phyloP scores from a whole-genome alignment of 306 rosid genomes.

The Glycine soja region DNA sequence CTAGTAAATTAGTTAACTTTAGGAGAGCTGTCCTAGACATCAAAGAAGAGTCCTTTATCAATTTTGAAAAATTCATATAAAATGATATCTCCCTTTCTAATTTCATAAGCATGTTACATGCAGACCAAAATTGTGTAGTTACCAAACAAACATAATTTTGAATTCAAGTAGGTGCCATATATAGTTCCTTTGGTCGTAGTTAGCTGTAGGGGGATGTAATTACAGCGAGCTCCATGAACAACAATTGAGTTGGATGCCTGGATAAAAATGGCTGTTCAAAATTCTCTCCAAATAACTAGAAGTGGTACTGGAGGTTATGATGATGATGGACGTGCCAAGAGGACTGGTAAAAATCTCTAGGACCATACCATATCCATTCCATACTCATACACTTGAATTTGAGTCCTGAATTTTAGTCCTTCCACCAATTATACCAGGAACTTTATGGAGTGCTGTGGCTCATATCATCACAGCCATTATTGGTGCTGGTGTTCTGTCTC shows the following conservation, averaged over 20 bases:
- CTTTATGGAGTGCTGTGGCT: constrained; percentile 55
- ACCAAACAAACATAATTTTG: background rate
- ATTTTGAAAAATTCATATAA: background rate
- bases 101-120: constrained; percentile 20
- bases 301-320: constrained; percentile 36
- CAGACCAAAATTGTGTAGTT: background rate
- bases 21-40: background rate
- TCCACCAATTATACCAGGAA: constrained; percentile 50
- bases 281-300: constrained; percentile 51
- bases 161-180: background rate
- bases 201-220: constrained; percentile 15
- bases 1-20: background rate
- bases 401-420: constrained; percentile 1
- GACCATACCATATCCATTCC: background rate
- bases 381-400: background rate
- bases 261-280: constrained; percentile 51
- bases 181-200: background rate
- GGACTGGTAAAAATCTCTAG: constrained; percentile 58
- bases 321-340: constrained; percentile 59
- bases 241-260: constrained; percentile 38
- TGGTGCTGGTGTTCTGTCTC: constrained; percentile 69
- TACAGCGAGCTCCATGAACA: background rate
- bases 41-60: background rate
- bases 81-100: background rate
- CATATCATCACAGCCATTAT: constrained; percentile 73